Conservation (phyloP, 129 eudicot genomes). For the Chrysanthemum lavandulifolium region DNA sequence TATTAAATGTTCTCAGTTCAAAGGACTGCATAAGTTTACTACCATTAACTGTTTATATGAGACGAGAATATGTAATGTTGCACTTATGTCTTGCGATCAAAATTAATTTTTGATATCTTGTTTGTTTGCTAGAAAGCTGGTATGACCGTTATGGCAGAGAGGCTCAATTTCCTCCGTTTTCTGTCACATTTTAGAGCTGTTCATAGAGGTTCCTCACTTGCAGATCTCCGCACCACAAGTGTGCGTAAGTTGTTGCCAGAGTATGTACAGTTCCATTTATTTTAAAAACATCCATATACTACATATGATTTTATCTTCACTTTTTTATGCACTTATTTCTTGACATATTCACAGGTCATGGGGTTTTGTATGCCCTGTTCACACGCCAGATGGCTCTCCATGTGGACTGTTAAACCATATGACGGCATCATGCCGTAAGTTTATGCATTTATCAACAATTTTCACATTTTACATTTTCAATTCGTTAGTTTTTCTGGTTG, state of each 20-base stretch:
- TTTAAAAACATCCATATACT: not conserved
- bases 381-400: conserved; percentile 98
- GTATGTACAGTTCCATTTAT: conserved; percentile 47
- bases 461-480: conserved; percentile 7
- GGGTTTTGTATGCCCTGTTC: conserved; percentile 99
- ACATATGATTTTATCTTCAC: not conserved
- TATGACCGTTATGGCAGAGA: conserved; percentile 80
- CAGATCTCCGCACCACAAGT: conserved; percentile 92
- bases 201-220: conserved; percentile 93
- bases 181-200: conserved; percentile 93
- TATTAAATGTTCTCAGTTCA: not conserved
- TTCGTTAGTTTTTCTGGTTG: not conserved
- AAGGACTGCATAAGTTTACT: no score
- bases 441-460: not conserved
- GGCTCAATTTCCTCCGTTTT: conserved; percentile 82
- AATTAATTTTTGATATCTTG: not conserved
- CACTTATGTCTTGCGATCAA: not conserved
- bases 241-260: conserved; percentile 96
- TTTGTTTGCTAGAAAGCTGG: conserved; percentile 72
- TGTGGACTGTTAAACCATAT: conserved; percentile 91
- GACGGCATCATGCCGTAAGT: conserved; percentile 91
- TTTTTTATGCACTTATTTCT: not conserved
- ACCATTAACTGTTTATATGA: no score
- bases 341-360: conserved; percentile 59
- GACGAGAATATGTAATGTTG: no score